Percentiles rank a stretch among this genome's conserved stretches.
These are phyloP conservation scores for Citrus trifoliata DNA, from an alignment of 345 rosid species.

Conservation along the genomic window DNA sequence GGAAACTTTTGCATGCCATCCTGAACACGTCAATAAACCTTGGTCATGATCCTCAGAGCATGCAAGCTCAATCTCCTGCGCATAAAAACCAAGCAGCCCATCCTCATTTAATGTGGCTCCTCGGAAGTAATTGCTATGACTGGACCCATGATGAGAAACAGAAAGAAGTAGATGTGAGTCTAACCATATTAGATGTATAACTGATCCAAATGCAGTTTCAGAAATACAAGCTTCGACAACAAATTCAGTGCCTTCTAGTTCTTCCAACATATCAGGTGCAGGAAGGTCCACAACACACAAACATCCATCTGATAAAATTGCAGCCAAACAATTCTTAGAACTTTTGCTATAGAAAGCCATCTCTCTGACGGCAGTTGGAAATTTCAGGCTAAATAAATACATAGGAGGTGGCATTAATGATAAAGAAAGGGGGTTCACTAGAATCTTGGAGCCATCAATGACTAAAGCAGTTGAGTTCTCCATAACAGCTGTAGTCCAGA, in stretches of 20 bases:
- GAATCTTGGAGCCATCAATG: conserved; percentile 70
- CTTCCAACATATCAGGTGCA: conserved; percentile 63
- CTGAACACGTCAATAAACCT: conserved; percentile 59
- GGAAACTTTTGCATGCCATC: conserved; percentile 66
- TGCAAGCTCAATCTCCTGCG: conserved; percentile 66
- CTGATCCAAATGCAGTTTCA: conserved; percentile 53
- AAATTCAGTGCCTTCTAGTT: conserved; percentile 72
- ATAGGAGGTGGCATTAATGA: conserved; percentile 93
- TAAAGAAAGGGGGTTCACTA: conserved; percentile 74
- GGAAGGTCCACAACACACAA: conserved; percentile 83
- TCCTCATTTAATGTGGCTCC: conserved; percentile 30
- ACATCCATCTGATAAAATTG: conserved; percentile 64
- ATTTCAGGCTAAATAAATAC: conserved; percentile 67
- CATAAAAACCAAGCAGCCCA: conserved; percentile 51
- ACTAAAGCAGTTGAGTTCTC: conserved; percentile 82
- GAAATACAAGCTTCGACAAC: conserved; percentile 50
- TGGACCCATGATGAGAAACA: conserved; percentile 56
- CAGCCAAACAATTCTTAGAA: conserved; percentile 65
- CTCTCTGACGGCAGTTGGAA: conserved; percentile 62
- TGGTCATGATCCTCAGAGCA: conserved; percentile 70
- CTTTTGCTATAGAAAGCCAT: conserved; percentile 56
- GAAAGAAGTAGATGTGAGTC: conserved; percentile 66
- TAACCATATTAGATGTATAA: conserved; percentile 73
- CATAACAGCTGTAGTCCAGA: conserved; percentile 73
- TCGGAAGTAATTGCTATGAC: conserved; percentile 38